Evolutionary conservation across 805 yeast species (phyloP).

Genomic region (Barnettozyma pratensis): DNA sequence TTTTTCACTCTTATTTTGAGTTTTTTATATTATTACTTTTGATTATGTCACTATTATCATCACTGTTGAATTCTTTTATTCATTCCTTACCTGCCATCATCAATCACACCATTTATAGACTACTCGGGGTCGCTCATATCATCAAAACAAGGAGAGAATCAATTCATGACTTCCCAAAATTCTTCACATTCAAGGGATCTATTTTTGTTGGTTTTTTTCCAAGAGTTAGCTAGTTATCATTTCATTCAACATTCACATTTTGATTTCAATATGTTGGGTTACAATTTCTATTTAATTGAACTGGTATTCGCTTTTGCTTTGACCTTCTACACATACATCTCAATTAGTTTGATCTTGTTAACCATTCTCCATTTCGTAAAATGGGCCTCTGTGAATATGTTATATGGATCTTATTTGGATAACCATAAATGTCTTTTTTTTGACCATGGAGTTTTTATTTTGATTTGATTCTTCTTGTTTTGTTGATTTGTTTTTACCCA

Average conservation of each 20-base stretch:
- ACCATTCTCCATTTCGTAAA: background rate
- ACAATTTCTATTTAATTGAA: too few species aligned
- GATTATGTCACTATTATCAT: background rate
- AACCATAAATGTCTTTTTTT: background rate
- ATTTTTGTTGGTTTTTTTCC: too few species aligned
- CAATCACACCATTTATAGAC: too few species aligned
- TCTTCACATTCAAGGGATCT: too few species aligned
- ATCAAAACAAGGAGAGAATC: too few species aligned
- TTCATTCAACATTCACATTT: too few species aligned
- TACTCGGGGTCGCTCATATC: too few species aligned
- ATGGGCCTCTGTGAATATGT: background rate
- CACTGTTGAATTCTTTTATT: background rate
- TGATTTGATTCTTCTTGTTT: background rate
- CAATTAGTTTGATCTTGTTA: background rate
- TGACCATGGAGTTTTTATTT: background rate
- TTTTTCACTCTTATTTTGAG: background rate
- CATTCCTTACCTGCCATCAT: background rate
- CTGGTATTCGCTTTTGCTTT: background rate
- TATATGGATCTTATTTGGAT: background rate
- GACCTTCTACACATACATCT: too few species aligned
- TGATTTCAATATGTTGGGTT: too few species aligned
- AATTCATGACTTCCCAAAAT: too few species aligned
- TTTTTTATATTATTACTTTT: background rate
- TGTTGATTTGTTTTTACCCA: background rate
- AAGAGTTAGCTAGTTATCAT: too few species aligned